These are phyloP conservation scores for Cadophora sp. DNA, from an alignment of 2,329 filamentous ascomycete genomes.

Conservation along the genomic window DNA sequence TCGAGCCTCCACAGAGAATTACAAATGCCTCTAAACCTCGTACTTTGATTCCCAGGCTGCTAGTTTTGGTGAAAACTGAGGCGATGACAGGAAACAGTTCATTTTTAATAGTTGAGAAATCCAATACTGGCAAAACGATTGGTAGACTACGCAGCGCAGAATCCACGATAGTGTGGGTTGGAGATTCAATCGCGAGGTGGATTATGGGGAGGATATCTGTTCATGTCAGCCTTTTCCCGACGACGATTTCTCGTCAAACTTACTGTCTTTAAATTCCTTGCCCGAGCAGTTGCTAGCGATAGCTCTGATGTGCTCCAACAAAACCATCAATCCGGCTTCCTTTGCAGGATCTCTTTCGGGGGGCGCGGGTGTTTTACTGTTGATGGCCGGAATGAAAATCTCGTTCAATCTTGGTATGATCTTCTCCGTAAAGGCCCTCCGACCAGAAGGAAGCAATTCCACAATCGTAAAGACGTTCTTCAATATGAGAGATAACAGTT, in stretches of 20 bases:
- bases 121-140: slow-evolving; percentile 82
- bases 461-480: slow-evolving; percentile 94
- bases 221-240: slow-evolving; percentile 37
- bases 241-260: slow-evolving; percentile 42
- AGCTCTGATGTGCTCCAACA: slow-evolving; percentile 81
- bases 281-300: slow-evolving; percentile 84
- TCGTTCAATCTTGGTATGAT: slow-evolving; percentile 86
- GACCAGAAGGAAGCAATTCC: slow-evolving; percentile 76
- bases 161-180: slow-evolving; percentile 89
- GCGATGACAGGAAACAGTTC: slow-evolving; percentile 95
- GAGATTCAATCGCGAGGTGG: slow-evolving; percentile 81
- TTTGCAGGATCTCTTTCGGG: slow-evolving; percentile 81
- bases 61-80: slow-evolving; percentile 89
- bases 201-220: slow-evolving; percentile 88
- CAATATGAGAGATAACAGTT: slow-evolving; percentile 82
- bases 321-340: slow-evolving; percentile 89
- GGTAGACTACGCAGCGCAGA: slow-evolving; percentile 81
- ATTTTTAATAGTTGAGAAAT: slow-evolving; percentile 97
- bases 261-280: slow-evolving; percentile 93
- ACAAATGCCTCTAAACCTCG: slow-evolving; percentile 89
- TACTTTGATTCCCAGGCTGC: slow-evolving; percentile 92
- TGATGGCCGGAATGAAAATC: slow-evolving; percentile 73
- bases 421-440: slow-evolving; percentile 81
- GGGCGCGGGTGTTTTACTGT: slow-evolving; percentile 52
- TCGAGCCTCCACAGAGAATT: slow-evolving; percentile 82